Conservation (phyloP, 345 rosid genomes). For the Lenwebbia sp. region DNA sequence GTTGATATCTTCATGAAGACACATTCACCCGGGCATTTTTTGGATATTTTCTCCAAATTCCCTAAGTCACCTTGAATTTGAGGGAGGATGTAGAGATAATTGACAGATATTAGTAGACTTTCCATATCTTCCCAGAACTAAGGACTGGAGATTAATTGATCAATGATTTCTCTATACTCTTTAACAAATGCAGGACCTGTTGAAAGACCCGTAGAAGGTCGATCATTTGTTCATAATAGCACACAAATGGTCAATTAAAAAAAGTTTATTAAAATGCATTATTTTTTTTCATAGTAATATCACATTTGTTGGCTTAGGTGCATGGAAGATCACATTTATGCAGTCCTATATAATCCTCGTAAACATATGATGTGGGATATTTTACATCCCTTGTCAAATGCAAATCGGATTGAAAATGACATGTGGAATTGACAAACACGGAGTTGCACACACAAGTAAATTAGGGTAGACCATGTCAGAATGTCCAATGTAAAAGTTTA, state of each 20-base stretch:
- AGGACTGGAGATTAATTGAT: neutral
- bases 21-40: neutral
- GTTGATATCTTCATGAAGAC: neutral
- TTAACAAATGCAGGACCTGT: neutral
- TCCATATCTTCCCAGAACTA: neutral
- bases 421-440: neutral
- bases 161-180: neutral
- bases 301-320: neutral
- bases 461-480: neutral
- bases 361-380: neutral
- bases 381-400: neutral
- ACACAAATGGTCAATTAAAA: neutral
- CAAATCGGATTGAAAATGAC: neutral
- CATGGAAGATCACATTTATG: neutral
- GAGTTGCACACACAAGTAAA: neutral
- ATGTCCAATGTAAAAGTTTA: neutral
- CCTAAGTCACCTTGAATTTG: neutral
- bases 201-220: neutral
- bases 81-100: neutral
- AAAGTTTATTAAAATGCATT: too few relatives aligned
- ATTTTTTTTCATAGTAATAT: neutral
- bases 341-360: neutral
- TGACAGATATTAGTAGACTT: neutral
- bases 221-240: neutral
- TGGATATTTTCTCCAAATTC: neutral